These are phyloP conservation scores for Suillus cothurnatus DNA, from an alignment of 768 basidiomycete genomes.

Conservation along the genomic window DNA sequence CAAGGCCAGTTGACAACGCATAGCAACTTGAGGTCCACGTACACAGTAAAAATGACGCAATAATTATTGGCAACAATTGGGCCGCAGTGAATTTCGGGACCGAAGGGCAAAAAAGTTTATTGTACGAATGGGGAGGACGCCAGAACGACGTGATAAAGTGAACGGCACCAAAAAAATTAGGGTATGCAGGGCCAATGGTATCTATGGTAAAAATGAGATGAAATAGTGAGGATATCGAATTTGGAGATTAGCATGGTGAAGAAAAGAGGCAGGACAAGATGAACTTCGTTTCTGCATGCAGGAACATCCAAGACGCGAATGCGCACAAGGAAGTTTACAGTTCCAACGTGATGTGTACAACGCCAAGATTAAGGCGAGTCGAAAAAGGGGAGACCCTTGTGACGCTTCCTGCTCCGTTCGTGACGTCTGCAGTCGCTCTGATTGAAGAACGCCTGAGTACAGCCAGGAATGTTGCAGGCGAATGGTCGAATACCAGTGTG, in stretches of 20 bases:
- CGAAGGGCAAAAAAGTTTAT: not conserved
- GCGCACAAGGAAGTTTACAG: not conserved
- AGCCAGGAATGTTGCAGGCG: conserved; percentile 27
- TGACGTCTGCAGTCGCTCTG: conserved; percentile 37
- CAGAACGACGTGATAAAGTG: not conserved
- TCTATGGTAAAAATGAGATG: not conserved
- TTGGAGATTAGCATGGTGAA: not conserved
- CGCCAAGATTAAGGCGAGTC: not conserved
- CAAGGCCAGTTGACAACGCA: conserved; percentile 7
- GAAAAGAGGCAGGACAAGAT: not conserved
- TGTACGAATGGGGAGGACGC: not conserved
- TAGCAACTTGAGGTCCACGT: not conserved
- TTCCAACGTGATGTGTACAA: not conserved
- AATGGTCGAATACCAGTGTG: conserved; percentile 31
- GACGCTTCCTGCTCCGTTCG: conserved; percentile 36
- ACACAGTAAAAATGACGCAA: not conserved
- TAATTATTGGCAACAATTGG: not conserved
- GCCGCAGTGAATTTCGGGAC: not conserved
- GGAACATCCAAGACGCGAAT: not conserved
- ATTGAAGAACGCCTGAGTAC: conserved; percentile 31
- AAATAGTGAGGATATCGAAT: not conserved
- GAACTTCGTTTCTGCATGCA: not conserved
- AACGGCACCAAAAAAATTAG: conserved; percentile 6
- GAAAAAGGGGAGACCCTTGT: conserved; percentile 20
- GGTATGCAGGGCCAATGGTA: conserved; percentile 5